These are phyloP conservation scores for Akebia trifoliata DNA, from an alignment of 164 flowering plant species.

Conservation along the genomic window DNA sequence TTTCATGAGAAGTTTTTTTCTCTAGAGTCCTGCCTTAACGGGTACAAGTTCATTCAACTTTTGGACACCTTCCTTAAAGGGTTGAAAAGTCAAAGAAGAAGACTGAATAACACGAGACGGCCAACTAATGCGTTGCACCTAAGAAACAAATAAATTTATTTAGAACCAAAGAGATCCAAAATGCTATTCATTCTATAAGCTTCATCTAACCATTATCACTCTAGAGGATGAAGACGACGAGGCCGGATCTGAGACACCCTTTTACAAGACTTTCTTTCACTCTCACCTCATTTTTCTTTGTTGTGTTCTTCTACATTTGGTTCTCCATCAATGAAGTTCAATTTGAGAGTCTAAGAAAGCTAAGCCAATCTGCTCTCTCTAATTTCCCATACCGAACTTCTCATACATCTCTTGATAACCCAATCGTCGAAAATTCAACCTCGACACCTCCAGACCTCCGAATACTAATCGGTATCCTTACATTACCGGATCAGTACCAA, in stretches of 20 bases:
- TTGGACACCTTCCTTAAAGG: constrained; percentile 1
- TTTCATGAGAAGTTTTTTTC: background rate
- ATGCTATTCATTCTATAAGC: background rate
- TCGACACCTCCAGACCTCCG: constrained; percentile 34
- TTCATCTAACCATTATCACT: background rate
- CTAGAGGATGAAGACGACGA: constrained; percentile 7
- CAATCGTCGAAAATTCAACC: background rate
- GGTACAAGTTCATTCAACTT: background rate
- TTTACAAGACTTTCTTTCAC: constrained; percentile 24
- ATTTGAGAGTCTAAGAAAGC: constrained; percentile 33
- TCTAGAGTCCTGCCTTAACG: background rate
- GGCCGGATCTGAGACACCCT: background rate
- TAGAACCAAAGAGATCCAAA: background rate
- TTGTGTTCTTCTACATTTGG: constrained; percentile 50
- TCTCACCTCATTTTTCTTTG: constrained; percentile 45
- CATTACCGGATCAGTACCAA: constrained; percentile 64
- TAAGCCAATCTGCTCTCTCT: constrained; percentile 38
- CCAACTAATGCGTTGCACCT: constrained; percentile 7
- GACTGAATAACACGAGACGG: constrained; percentile 4
- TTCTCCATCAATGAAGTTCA: constrained; percentile 68
- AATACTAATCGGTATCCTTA: constrained; percentile 64
- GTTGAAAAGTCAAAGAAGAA: constrained; percentile 8
- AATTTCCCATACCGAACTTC: constrained; percentile 6
- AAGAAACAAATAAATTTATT: constrained; percentile 4
- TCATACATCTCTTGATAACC: background rate